Evolutionary conservation across 257 asterid genomes (phyloP).

Genomic region (Ehretia macrophylla): DNA sequence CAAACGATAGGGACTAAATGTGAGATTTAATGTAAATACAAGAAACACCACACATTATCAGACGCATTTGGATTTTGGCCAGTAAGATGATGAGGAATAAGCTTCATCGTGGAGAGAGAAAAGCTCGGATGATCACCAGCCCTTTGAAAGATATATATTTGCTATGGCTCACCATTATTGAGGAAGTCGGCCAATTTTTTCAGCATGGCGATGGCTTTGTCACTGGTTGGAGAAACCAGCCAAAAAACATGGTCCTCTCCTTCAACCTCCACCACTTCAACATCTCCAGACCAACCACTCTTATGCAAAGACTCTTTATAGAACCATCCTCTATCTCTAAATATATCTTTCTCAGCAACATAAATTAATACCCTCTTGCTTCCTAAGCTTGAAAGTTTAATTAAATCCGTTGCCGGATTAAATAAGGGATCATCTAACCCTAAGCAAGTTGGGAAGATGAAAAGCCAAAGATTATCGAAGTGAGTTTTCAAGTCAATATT

Average conservation of each 20-base stretch:
- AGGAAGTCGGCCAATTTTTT: no score
- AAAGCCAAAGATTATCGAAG: constrained; percentile 4
- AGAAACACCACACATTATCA: no score
- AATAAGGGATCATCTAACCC: constrained; percentile 31
- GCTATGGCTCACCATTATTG: no score
- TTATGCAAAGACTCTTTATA: constrained; percentile 30
- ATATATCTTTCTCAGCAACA: constrained; percentile 37
- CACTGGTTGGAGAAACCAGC: constrained; percentile 15
- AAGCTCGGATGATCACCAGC: no score
- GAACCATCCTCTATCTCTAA: constrained; percentile 32
- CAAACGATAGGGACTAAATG: no score
- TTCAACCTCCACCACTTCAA: constrained; percentile 32
- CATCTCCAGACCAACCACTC: constrained; percentile 41
- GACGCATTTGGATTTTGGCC: no score
- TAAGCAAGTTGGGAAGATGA: constrained; percentile 24
- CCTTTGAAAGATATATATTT: no score
- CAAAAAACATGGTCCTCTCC: constrained; percentile 46
- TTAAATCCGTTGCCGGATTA: constrained; percentile 40
- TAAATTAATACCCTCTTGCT: constrained; percentile 41
- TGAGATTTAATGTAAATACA: no score
- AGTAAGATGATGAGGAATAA: no score
- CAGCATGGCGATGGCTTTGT: constrained; percentile 19
- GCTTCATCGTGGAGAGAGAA: no score
- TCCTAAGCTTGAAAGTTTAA: constrained; percentile 24
- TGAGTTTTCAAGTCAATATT: not conserved